Evolutionary conservation across 257 asterid genomes (phyloP), one percentile per base, ranked within the genome.

Genomic region (Sherardia arvensis): DNA sequence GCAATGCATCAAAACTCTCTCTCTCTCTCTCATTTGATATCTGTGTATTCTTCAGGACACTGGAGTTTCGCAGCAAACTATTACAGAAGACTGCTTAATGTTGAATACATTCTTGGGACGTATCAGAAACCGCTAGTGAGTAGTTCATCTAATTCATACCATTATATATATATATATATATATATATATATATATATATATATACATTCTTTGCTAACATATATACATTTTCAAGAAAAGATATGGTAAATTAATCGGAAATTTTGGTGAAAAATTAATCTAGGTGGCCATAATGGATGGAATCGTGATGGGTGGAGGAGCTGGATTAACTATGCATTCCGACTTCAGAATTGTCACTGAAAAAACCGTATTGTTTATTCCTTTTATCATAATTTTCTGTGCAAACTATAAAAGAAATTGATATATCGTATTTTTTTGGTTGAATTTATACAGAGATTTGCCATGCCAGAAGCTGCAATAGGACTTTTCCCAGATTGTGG

Each of bases 261-360:
- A n/a, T n/a, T n/a, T n/a, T n/a, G n/a, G n/a, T n/a, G n/a, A n/a
- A n/a, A n/a, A n/a, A n/a, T n/a, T n/a, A n/a, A n/a, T 36, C 3
- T n/a, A 69, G 74, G 59, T 69, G 10, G 55, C 68, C 0, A 53
- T 69, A 23, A 10, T 69, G 1, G 27, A 69, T 18, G 74, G 73
- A 17, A 49, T 68, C 7, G 67, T 68, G 20, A 68, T 68, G 73
- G 73, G 73, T 60, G 73, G 30, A 51, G 73, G 72, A 61, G 73
- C 73, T 23, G 67, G 73, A 34, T 28, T 68, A 34, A 30, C 73
- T 2, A 49, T 68, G 62, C 53, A 30, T 25, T 21, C 67, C 0
- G 30, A 28, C 17, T 68, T 68, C 2, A 43, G 73, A 1, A 60
- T 68, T 17, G 74, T 62, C 34, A 69, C 69, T 1, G 74, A 62